Base-by-base conservation (phyloP, 2,329 filamentous ascomycete species). In the Amauroascus verrucosus region DNA sequence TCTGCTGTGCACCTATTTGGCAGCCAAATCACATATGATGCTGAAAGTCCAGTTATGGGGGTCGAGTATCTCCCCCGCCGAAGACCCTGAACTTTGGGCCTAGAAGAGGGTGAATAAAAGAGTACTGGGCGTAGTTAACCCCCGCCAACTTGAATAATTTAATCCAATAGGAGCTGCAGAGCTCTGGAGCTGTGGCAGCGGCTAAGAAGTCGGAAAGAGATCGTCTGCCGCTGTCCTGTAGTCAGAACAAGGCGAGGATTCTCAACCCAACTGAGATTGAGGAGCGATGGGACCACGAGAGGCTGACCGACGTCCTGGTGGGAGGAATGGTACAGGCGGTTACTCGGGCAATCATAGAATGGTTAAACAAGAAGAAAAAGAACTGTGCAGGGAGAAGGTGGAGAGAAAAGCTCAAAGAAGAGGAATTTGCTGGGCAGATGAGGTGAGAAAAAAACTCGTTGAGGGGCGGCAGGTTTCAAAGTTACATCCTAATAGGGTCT, bases 51-150 rank as follows among this genome's bases (percentile, higher is more conserved):
- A 91, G 75, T 96, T 97, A 97, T 79, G 91, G 91, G 71, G 93
- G 91, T 76, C 95, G 91, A 78, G 89, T 93, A 79, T 93, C 88
- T 77, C 89, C 87, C 85, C 91, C 90, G 79, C 84, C 84, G 73
- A 91, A 91, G 83, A 94, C 89, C 89, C 89, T 88, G 79, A 84
- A 83, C 71, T 84, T 83, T 74, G 89, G 91, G 79, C 88, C 88
- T 72, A 91, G 84, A 77, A 95, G 87, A 81, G 88, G 90, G 78
- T 85, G 85, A 70, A 85, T 78, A 75, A 85, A 84, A 72, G 83
- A 84, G 72, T 86, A 81, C 75, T 80, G 75, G 73, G 78, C 72
- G 74, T 78, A 77, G 74, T 79, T 81, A 82, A 83, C 77, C 79
- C 85, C 86, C 88, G 88, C 88, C 88, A 94, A 94, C 82, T 94